Conservation (phyloP, 371 early-diverging fungal genomes). For the Saksenaea oblongispora region DNA sequence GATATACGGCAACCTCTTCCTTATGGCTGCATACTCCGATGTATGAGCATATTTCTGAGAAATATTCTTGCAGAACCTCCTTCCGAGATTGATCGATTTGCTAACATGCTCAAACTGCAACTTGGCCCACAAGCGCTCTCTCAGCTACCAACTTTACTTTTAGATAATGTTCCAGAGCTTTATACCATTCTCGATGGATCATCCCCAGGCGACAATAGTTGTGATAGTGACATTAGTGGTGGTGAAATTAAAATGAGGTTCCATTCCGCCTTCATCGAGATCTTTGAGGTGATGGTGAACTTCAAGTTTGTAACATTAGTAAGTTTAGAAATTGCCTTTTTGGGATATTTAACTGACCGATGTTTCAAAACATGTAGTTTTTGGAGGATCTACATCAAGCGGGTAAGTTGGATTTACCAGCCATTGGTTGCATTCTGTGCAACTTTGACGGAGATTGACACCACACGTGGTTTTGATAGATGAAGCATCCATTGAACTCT, state of each 20-base stretch:
- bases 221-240: constrained; percentile 33
- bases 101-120: constrained; percentile 35
- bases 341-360: background rate
- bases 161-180: constrained; percentile 48
- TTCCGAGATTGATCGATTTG: constrained; percentile 37
- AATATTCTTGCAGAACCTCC: constrained; percentile 37
- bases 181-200: constrained; percentile 26
- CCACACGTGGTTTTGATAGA: constrained; percentile 21
- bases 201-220: constrained; percentile 15
- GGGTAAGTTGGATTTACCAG: constrained; percentile 24
- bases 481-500: constrained; percentile 47
- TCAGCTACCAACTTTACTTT: constrained; percentile 36
- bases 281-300: constrained; percentile 48
- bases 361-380: constrained; percentile 30
- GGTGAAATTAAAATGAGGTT: constrained; percentile 45
- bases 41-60: constrained; percentile 42
- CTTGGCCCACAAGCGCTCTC: constrained; percentile 33
- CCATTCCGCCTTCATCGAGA: constrained; percentile 48
- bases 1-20: constrained; percentile 47
- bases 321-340: constrained; percentile 18
- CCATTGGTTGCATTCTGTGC: constrained; percentile 3
- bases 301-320: constrained; percentile 50
- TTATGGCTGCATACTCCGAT: constrained; percentile 46
- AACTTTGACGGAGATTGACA: constrained; percentile 1
- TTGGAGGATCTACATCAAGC: constrained; percentile 57